Percentiles rank a stretch among this genome's conserved stretches.
Conservation (phyloP, 2,329 filamentous ascomycete species). For the Gnomoniopsis smithogilvyi region DNA sequence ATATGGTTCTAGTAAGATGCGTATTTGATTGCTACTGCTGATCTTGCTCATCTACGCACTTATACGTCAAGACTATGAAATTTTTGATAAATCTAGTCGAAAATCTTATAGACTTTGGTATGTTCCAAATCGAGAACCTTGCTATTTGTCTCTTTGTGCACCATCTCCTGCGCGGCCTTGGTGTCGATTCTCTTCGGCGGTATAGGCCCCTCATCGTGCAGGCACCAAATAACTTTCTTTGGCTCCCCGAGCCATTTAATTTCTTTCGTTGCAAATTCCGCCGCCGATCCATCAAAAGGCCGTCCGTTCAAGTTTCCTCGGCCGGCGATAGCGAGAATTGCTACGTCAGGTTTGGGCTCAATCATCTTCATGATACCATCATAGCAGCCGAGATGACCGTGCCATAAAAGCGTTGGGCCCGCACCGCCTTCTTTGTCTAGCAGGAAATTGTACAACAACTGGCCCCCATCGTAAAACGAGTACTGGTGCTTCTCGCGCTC, state of each 20-base stretch:
- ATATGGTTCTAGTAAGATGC: no score
- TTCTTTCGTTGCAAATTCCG: background rate
- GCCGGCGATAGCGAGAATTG: constrained; percentile 23
- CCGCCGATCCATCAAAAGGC: constrained; percentile 7
- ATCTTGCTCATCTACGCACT: no score
- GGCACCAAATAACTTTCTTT: constrained; percentile 3
- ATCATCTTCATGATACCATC: constrained; percentile 19
- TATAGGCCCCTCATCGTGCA: constrained; percentile 4
- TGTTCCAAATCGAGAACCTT: background rate
- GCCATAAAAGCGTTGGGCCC: constrained; percentile 19
- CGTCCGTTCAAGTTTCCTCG: constrained; percentile 20
- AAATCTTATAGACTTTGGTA: background rate
- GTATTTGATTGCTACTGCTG: no score
- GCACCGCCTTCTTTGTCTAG: constrained; percentile 16
- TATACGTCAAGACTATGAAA: background rate
- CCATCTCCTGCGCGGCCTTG: background rate
- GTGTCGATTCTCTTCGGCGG: constrained; percentile 4
- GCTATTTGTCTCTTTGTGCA: constrained; percentile 1
- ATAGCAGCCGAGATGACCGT: constrained; percentile 23
- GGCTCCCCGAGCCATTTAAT: constrained; percentile 5
- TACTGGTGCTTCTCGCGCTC: constrained; percentile 13
- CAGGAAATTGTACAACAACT: constrained; percentile 24
- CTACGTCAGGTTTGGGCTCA: constrained; percentile 23
- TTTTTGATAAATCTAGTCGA: background rate
- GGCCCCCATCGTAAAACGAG: constrained; percentile 24